Conservation (phyloP, 2,329 filamentous ascomycete species). For the Nemania diffusa region DNA sequence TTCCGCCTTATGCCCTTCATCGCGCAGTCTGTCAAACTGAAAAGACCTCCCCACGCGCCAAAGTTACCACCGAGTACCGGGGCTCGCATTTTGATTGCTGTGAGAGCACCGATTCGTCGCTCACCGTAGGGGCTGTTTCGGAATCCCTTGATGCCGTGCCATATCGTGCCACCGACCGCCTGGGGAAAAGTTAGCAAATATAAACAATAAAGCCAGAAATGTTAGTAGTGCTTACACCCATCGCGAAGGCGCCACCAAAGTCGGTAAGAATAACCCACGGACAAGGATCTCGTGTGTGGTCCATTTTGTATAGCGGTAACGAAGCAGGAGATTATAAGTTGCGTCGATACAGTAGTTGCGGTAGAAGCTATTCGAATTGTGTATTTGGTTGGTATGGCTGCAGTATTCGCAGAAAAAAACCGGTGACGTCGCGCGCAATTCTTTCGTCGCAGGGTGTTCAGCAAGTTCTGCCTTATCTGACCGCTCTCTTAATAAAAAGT, state of each 20-base stretch:
- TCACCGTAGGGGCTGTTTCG: slow-evolving; percentile 92
- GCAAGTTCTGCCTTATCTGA: no score
- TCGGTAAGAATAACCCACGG: slow-evolving; percentile 97
- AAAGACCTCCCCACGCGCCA: slow-evolving; percentile 95
- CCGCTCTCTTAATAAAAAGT: no score
- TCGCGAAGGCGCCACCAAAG: slow-evolving; percentile 92
- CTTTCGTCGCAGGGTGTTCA: no score
- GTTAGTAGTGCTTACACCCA: slow-evolving; percentile 78
- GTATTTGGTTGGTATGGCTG: no score
- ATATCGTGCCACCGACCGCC: slow-evolving; percentile 49
- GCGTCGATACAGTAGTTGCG: no score
- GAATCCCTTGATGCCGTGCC: slow-evolving; percentile 75
- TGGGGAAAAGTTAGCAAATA: slow-evolving; percentile 17
- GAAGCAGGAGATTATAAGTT: no score
- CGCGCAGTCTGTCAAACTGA: slow-evolving; percentile 97
- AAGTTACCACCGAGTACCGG: slow-evolving; percentile 98
- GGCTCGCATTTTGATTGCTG: slow-evolving; percentile 96
- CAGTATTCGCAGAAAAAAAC: no score
- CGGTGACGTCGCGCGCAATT: no score
- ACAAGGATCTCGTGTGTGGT: slow-evolving; percentile 96
- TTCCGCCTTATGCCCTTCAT: slow-evolving; percentile 95
- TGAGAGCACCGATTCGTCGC: slow-evolving; percentile 93
- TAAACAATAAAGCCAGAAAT: neutral
- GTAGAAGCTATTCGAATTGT: no score
- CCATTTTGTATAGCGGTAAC: slow-evolving; percentile 71